Evolutionary conservation across 371 early-diverging fungal species (phyloP).

Genomic region (Syncephalastrum sp.): DNA sequence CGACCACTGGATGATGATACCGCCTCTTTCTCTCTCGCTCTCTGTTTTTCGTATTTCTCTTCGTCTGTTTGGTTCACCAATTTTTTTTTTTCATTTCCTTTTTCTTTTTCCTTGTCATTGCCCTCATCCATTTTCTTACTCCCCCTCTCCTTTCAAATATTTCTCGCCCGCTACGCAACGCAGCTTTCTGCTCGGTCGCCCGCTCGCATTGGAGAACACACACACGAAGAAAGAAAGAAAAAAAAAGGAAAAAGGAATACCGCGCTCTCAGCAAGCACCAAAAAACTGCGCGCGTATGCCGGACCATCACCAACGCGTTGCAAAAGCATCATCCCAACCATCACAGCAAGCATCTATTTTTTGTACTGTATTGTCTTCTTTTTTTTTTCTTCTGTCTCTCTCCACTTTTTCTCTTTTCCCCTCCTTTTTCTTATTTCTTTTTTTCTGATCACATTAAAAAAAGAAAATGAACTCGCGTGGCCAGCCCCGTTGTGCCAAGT

Average conservation of each 20-base stretch:
- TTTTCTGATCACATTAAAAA: slow-evolving; percentile 1
- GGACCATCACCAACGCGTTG: too few species aligned
- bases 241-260: too few species aligned
- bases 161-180: too few species aligned
- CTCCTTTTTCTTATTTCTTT: not conserved
- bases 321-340: too few species aligned
- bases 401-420: not conserved
- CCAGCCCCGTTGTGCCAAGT: slow-evolving; percentile 9
- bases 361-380: not conserved
- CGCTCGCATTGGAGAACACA: too few species aligned
- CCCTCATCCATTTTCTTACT: not conserved
- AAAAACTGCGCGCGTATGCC: too few species aligned
- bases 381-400: not conserved
- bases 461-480: slow-evolving; percentile 5
- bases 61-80: not conserved
- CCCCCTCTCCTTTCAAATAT: not conserved
- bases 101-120: not conserved
- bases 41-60: not conserved
- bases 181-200: too few species aligned
- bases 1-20: slow-evolving; percentile 2
- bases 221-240: too few species aligned
- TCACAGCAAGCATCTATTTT: not conserved
- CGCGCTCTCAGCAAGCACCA: too few species aligned
- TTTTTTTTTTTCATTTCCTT: not conserved
- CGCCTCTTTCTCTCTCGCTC: not conserved